A percentile compares a stretch with the other conserved stretches of the same genome.
Conservation (phyloP, 2,329 filamentous ascomycete species). For the Cladophialophora yegresii region DNA sequence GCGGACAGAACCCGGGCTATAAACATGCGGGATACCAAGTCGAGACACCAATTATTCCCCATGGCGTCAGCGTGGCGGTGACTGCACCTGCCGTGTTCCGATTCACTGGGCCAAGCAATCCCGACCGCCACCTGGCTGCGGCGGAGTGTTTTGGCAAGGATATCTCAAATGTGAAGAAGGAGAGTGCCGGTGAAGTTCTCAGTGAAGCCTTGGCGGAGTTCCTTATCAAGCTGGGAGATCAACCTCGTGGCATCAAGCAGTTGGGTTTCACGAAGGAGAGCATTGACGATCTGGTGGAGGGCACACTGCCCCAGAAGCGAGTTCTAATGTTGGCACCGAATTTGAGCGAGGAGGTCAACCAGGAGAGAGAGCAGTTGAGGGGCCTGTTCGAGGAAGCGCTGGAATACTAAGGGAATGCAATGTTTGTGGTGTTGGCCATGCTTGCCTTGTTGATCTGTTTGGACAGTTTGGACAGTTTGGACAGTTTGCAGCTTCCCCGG, state of each 20-base stretch:
- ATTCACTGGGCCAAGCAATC: conserved; percentile 89
- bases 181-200: conserved; percentile 85
- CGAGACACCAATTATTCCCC: conserved; percentile 78
- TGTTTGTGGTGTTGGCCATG: neutral
- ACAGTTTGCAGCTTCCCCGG: neutral
- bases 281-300: conserved; percentile 83
- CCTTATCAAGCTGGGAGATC: conserved; percentile 79
- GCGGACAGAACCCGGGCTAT: conserved; percentile 89
- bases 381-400: conserved; percentile 66
- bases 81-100: conserved; percentile 91
- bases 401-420: conserved; percentile 48
- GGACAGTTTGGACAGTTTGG: neutral
- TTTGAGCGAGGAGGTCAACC: conserved; percentile 67
- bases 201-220: conserved; percentile 81
- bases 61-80: conserved; percentile 93
- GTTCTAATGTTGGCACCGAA: conserved; percentile 91
- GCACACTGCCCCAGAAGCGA: conserved; percentile 86
- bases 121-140: conserved; percentile 83
- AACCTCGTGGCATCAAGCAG: conserved; percentile 80
- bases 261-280: conserved; percentile 77
- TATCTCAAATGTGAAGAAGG: conserved; percentile 79
- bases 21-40: conserved; percentile 85
- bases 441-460: neutral
- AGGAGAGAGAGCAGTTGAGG: conserved; percentile 71
- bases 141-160: conserved; percentile 92